Evolutionary conservation across 73 alveolate genomes (phyloP).

Genomic region (Durusdinium trenchii): DNA sequence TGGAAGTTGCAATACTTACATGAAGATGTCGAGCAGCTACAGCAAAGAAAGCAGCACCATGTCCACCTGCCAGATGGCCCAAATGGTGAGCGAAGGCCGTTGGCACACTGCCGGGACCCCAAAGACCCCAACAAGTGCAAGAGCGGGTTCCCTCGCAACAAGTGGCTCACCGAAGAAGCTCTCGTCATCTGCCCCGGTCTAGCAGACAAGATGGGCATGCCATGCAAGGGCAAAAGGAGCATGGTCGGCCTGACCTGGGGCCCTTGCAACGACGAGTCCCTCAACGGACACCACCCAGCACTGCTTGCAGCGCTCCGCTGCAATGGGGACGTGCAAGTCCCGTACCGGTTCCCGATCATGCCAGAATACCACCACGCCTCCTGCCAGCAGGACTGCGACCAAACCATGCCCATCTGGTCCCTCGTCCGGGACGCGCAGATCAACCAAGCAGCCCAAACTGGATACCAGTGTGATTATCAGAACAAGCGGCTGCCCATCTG

Average conservation of each 20-base stretch:
- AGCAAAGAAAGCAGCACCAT: slow-evolving; percentile 58
- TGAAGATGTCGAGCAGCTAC: slow-evolving; percentile 39
- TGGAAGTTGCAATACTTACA: neutral
- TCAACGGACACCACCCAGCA: slow-evolving; percentile 54
- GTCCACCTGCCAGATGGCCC: slow-evolving; percentile 18
- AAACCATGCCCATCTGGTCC: neutral
- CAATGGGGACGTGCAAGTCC: slow-evolving; percentile 54
- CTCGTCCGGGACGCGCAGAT: neutral
- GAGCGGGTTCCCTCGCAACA: slow-evolving; percentile 19
- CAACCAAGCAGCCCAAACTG: slow-evolving; percentile 32
- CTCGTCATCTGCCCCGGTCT: slow-evolving; percentile 21
- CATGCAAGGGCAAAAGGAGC: slow-evolving; percentile 45
- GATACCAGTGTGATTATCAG: slow-evolving; percentile 8
- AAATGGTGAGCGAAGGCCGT: neutral
- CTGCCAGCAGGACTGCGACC: slow-evolving; percentile 14
- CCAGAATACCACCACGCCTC: neutral
- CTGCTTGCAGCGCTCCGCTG: slow-evolving; percentile 30
- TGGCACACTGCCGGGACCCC: slow-evolving; percentile 36
- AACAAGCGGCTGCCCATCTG: slow-evolving; percentile 61
- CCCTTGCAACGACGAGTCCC: neutral
- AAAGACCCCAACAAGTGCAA: slow-evolving; percentile 40
- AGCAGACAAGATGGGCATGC: neutral
- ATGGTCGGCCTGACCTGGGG: slow-evolving; percentile 22
- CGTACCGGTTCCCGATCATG: slow-evolving; percentile 57
- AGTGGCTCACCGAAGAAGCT: neutral